Conservation (phyloP, 2,329 filamentous ascomycete species). For the Pseudogymnoascus sp. region DNA sequence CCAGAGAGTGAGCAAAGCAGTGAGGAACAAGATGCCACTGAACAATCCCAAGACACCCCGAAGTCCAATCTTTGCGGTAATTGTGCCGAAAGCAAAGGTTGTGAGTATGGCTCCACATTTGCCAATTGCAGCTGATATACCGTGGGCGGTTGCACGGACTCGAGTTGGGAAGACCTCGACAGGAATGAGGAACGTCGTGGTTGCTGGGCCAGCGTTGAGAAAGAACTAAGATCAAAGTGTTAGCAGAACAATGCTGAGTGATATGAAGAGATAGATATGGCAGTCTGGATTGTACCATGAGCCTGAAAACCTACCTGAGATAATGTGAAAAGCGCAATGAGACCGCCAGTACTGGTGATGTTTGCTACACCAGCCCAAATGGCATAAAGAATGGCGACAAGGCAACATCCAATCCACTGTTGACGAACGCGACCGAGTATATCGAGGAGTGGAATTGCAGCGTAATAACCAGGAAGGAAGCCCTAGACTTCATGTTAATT, state of each 20-base stretch:
- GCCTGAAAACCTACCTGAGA: not conserved
- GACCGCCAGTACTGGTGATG: not conserved
- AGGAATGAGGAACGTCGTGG: slow-evolving; percentile 56
- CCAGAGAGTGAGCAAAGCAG: slow-evolving; percentile 19
- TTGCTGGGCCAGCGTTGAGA: slow-evolving; percentile 48
- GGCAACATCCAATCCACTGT: not conserved
- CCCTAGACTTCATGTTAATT: not conserved
- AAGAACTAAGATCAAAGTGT: slow-evolving; percentile 35
- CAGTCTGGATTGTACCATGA: not conserved
- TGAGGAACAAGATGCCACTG: slow-evolving; percentile 23
- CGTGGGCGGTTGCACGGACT: slow-evolving; percentile 56
- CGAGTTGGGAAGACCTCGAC: slow-evolving; percentile 58
- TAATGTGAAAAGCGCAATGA: slow-evolving; percentile 28
- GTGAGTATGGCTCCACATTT: slow-evolving; percentile 47
- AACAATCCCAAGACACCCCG: slow-evolving; percentile 21
- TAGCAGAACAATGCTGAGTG: not conserved
- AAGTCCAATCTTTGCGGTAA: slow-evolving; percentile 22
- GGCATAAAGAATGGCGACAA: slow-evolving; percentile 5
- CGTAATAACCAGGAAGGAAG: not conserved
- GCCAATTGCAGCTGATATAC: slow-evolving; percentile 53
- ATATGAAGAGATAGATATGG: not conserved
- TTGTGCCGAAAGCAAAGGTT: slow-evolving; percentile 22
- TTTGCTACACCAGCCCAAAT: slow-evolving; percentile 6
- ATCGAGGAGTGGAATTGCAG: not conserved
- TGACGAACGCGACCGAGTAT: slow-evolving; percentile 1